A percentile compares a stretch with the other conserved stretches of the same genome.
phyloP scores from a whole-genome alignment of 805 yeast genomes.

The Saccharomycopsis babjevae region DNA sequence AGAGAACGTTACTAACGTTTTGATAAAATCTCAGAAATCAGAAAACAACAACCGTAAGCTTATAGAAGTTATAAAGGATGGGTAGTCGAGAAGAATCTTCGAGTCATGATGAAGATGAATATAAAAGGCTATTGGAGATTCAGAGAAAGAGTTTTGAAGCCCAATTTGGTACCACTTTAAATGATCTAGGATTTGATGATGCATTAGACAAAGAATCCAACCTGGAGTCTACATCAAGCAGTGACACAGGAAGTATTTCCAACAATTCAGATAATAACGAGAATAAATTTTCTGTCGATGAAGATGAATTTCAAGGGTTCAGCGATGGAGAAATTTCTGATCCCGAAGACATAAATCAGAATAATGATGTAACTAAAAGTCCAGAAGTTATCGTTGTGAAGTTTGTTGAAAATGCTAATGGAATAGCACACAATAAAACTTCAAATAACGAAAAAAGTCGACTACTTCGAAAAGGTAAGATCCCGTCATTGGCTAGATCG shows the following conservation, averaged over 20 bases:
- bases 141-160: conserved; percentile 53
- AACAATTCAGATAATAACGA: not conserved
- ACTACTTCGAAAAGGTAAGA: conserved; percentile 42
- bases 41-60: too few relatives aligned
- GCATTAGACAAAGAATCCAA: conserved; percentile 25
- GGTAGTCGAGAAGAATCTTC: too few relatives aligned
- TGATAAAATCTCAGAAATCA: too few relatives aligned
- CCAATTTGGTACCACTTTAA: conserved; percentile 47
- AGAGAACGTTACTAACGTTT: too few relatives aligned
- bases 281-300: not conserved
- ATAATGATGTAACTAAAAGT: not conserved
- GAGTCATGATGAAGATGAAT: conserved; percentile 1
- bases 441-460: conserved; percentile 38
- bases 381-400: conserved; percentile 33
- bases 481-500: conserved; percentile 33
- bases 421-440: conserved; percentile 17
- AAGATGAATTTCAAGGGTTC: conserved; percentile 20
- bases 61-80: too few relatives aligned
- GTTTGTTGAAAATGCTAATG: conserved; percentile 6
- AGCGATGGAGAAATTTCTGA: conserved; percentile 22
- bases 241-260: not conserved
- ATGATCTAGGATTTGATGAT: conserved; percentile 43
- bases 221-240: not conserved
- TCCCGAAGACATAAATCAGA: conserved; percentile 4
- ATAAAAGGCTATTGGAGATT: conserved; percentile 27